Evolutionary conservation across 192 early-diverging fungal genomes (phyloP).

Genomic region (Entophlyctis luteolus): DNA sequence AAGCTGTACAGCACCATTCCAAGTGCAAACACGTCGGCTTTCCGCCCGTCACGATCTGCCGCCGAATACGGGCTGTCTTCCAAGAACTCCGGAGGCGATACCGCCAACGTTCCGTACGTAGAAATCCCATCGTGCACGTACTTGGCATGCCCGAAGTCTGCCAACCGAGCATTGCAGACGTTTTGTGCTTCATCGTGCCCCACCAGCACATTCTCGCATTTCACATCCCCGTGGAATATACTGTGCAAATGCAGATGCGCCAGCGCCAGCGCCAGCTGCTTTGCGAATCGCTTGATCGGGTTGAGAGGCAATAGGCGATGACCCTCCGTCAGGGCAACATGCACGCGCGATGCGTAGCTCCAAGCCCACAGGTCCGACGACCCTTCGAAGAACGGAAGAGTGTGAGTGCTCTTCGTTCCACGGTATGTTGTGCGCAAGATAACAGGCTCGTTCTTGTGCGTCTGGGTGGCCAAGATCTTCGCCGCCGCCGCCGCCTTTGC

Average conservation of each 20-base stretch:
- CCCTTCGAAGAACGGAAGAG: neutral
- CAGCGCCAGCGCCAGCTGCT: slow-evolving; percentile 44
- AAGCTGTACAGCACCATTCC: slow-evolving; percentile 13
- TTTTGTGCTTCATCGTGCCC: neutral
- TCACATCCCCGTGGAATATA: slow-evolving; percentile 54
- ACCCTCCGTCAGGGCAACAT: neutral
- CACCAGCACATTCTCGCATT: slow-evolving; percentile 56
- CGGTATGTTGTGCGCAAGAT: too few relatives aligned
- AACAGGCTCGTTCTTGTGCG: neutral
- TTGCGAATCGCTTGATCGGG: slow-evolving; percentile 32
- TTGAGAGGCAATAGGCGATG: neutral
- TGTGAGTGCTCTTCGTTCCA: neutral
- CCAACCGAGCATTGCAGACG: slow-evolving; percentile 1
- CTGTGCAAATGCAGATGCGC: slow-evolving; percentile 41
- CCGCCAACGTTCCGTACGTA: slow-evolving; percentile 1
- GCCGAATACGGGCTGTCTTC: neutral
- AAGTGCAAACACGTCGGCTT: slow-evolving; percentile 25
- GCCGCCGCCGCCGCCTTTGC: too few relatives aligned
- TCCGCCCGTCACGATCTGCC: neutral
- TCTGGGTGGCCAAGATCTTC: too few relatives aligned
- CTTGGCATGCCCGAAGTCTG: slow-evolving; percentile 20
- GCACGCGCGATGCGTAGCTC: neutral
- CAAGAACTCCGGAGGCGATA: slow-evolving; percentile 16
- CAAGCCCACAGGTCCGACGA: slow-evolving; percentile 17
- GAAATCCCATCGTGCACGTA: neutral